A percentile compares a stretch with the other conserved stretches of the same genome.
phyloP scores from a whole-genome alignment of 108 stramenopile genomes.

The Nannochloropsis salina region DNA sequence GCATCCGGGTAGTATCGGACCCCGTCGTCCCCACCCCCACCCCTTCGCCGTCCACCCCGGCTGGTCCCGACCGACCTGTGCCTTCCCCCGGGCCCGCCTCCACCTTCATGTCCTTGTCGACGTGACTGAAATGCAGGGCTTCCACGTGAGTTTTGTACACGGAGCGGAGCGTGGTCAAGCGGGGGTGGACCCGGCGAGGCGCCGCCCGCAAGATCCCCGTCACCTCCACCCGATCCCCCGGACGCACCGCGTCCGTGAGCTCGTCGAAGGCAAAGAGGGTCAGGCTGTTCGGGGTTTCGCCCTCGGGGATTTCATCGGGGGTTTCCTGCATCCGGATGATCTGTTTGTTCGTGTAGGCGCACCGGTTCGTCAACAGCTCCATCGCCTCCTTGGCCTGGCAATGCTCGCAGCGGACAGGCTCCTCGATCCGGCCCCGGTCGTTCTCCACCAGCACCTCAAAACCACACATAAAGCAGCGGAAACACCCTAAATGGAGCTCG shows the following conservation, averaged over 20 bases:
- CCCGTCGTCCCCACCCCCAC: conserved; percentile 47
- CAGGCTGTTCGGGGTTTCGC: conserved; percentile 92
- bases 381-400: conserved; percentile 53
- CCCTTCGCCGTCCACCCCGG: conserved; percentile 39
- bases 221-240: conserved; percentile 93
- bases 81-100: neutral
- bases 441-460: conserved; percentile 68
- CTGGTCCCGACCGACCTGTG: neutral
- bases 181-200: conserved; percentile 77
- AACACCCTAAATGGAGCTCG: conserved; percentile 56
- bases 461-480: conserved; percentile 75
- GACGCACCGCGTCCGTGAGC: conserved; percentile 86
- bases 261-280: conserved; percentile 93
- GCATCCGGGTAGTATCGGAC: conserved; percentile 30
- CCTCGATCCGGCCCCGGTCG: conserved; percentile 86
- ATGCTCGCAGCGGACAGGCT: conserved; percentile 67
- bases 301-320: conserved; percentile 93
- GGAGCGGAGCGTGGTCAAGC: conserved; percentile 71
- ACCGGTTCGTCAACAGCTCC: conserved; percentile 84
- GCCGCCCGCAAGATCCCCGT: conserved; percentile 93
- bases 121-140: conserved; percentile 82
- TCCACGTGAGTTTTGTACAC: conserved; percentile 98
- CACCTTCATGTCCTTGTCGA: conserved; percentile 27
- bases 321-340: conserved; percentile 86
- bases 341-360: conserved; percentile 94